Evolutionary conservation across 2,329 filamentous ascomycete genomes (phyloP), one percentile per base, ranked within the genome.

Genomic region (Lasiodiplodia sp.): DNA sequence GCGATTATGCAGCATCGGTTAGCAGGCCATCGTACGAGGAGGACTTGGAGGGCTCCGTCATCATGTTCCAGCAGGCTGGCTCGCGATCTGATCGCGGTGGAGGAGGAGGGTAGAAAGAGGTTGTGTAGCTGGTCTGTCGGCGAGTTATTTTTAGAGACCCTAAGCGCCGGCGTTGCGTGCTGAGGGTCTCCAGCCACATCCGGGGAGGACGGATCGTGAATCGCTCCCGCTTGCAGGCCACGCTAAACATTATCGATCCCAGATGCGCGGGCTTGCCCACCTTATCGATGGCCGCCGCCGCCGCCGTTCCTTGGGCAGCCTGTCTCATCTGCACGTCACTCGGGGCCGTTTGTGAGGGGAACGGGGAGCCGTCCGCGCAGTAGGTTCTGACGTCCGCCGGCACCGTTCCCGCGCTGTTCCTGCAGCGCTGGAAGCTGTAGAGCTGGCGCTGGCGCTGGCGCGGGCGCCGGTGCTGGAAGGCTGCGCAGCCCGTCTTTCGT

Each of bases 201-300:
- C 63, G 63, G 28, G 63, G 63, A 66, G 63, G 31, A 66, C 63
- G 63, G 63, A 56, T 66, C 52, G 49, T 66, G 63, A 47, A 66
- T 66, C 63, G 63, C 52, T 56, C 63, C 63, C 63, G 60, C 60
- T 52, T 52, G 60, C 60, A 64, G 60, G 47, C 60, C 47, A 64
- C 60, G 60, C 44, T 64, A 64, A 52, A 64, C 60, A 64, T 47
- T 64, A 64, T 64, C 60, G 44, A 64, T 64, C 60, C 60, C 60
- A 31, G 51, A 31, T 49, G 60, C 25, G 58, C 58, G 57, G 60
- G 58, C 58, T 51, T 63, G 58, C 49, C 58, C 40, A 64, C 51
- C 60, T 64, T 52, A 64, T 64, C 60, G 60, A 63, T 47, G 37
- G 38, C 56, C 31, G 53, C 53, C 53, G 31, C 56, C 57, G 40